phyloP scores from a whole-genome alignment of 2,329 filamentous ascomycete species.

The Ascochyta clinopodiicola region DNA sequence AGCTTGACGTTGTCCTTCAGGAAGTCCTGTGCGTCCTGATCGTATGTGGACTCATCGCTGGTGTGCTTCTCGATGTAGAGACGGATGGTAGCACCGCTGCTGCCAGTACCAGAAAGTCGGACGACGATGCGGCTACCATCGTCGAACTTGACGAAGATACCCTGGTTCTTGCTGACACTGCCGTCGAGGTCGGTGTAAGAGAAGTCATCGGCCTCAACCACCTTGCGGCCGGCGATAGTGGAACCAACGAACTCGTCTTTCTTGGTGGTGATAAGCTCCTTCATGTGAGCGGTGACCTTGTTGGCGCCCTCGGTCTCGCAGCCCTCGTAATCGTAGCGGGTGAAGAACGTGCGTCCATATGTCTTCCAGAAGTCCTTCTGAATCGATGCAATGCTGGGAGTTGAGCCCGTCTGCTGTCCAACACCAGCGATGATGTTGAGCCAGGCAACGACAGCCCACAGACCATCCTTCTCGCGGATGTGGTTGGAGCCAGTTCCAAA shows the following conservation, averaged over 20 bases:
- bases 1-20: slow-evolving; percentile 87
- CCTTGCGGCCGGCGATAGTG: slow-evolving; percentile 80
- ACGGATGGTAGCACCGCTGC: slow-evolving; percentile 93
- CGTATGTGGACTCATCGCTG: slow-evolving; percentile 77
- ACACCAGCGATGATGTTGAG: slow-evolving; percentile 97
- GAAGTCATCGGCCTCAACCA: slow-evolving; percentile 92
- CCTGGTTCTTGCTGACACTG: slow-evolving; percentile 93
- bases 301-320: slow-evolving; percentile 89
- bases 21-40: slow-evolving; percentile 88
- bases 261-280: slow-evolving; percentile 74
- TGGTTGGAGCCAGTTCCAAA: slow-evolving; percentile 99
- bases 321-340: slow-evolving; percentile 97
- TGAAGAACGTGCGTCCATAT: slow-evolving; percentile 98
- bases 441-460: slow-evolving; percentile 98
- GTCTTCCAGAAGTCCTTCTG: slow-evolving; percentile 96
- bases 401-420: slow-evolving; percentile 79
- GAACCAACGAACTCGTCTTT: slow-evolving; percentile 81
- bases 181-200: slow-evolving; percentile 99
- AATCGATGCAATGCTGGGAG: slow-evolving; percentile 92
- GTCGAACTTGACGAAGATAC: slow-evolving; percentile 91
- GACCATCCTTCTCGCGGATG: slow-evolving; percentile 97
- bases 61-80: slow-evolving; percentile 98
- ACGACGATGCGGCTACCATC: slow-evolving; percentile 95
- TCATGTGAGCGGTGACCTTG: slow-evolving; percentile 84
- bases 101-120: slow-evolving; percentile 91